Base-by-base conservation (phyloP, 305 asterid genomes). In the Solanum hybrid region DNA sequence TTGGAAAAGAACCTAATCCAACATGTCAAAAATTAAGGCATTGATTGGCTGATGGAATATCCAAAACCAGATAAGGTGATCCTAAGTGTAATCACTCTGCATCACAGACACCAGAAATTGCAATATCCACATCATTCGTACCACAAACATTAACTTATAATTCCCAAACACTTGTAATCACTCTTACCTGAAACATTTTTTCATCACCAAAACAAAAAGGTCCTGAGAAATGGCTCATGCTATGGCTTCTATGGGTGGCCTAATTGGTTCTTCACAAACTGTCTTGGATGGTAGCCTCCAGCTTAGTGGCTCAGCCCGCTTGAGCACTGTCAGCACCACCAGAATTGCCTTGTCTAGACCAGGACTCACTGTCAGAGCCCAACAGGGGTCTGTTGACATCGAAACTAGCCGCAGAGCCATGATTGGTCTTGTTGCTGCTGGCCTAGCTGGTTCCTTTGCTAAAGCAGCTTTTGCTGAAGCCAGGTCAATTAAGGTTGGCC, bases 221-320 rank as follows among this genome's bases (percentile, higher is more conserved):
- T 36, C 51, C 84, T 10, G 84, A 78, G 51, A 9, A 26, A 94
- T 95, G 98, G 97, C 98, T 92, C 99, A 97, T 91, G 99, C 97
- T 89, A 97, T 97, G 97, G 97, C 97, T 89, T 96, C 98, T 86
- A 94, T 93, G 95, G 91, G 95, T 51, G 97, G 98, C 91, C 91
- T 96, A 79, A 96, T 93, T 32, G 97, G 97, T 89, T 93, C 98
- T 35, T 96, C 99, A 32, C 97, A 95, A 90, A 95, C 95, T 78
- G 97, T 94, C 42, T 91, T 94, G 15, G 99, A 96, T 86, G 95
- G 98, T 90, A 95, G 98, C 95, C 95, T 94, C 89, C 98, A 91
- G 85, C 89, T 93, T 86, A 88, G 92, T 31, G 94, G 95, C 90
- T 89, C 96, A 36, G 93, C 78, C 93, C 93, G 96, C 73, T 56